Conservation (phyloP, 164 flowering plant genomes). For the Magnolia officinalis region DNA sequence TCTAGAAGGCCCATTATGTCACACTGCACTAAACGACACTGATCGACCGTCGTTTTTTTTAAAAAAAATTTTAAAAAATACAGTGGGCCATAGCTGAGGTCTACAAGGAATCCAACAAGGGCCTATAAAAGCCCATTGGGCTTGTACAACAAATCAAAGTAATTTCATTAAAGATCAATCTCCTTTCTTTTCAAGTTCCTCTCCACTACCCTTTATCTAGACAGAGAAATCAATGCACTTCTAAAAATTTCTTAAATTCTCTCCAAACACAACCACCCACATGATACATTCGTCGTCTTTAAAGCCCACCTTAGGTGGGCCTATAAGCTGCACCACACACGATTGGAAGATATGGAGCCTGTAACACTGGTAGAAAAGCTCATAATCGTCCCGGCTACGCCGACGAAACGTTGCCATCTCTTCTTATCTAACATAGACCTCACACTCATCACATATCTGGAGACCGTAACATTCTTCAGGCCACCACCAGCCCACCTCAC, state of each 20-base stretch:
- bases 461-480: constrained; percentile 20
- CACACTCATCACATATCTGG: constrained; percentile 20
- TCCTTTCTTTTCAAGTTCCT: too few species aligned
- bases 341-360: background rate
- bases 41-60: too few species aligned
- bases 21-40: too few species aligned
- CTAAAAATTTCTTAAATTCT: background rate
- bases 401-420: constrained; percentile 12
- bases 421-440: constrained; percentile 31
- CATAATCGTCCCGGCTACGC: constrained; percentile 3
- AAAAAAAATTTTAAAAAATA: too few species aligned
- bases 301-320: background rate
- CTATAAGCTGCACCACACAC: background rate
- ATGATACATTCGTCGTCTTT: background rate
- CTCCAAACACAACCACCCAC: background rate
- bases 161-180: too few species aligned
- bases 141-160: too few species aligned
- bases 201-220: too few species aligned
- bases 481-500: constrained; percentile 5
- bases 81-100: too few species aligned
- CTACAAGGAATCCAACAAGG: too few species aligned
- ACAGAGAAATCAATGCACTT: background rate
- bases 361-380: background rate
- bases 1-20: too few species aligned
- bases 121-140: too few species aligned